phyloP scores from a whole-genome alignment of 768 basidiomycete species.

The Mycena venus region DNA sequence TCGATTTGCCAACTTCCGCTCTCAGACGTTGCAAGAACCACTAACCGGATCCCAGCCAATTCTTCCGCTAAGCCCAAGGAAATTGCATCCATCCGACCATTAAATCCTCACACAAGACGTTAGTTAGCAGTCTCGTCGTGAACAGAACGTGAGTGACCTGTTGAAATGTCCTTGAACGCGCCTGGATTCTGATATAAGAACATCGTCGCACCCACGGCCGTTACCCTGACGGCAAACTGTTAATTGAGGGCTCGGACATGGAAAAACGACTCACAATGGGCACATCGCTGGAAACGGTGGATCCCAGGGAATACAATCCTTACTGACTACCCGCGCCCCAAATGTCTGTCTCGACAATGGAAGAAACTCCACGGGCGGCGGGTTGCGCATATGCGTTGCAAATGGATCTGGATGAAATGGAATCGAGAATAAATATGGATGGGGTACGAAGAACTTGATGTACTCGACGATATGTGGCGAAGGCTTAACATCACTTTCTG shows the following conservation, averaged over 20 bases:
- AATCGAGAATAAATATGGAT: background rate
- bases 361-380: background rate
- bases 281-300: background rate
- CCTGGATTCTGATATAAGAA: background rate
- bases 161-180: background rate
- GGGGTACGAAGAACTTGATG: background rate
- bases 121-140: background rate
- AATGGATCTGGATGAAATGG: background rate
- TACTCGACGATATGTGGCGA: background rate
- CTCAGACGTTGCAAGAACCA: no score
- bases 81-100: background rate
- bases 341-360: background rate
- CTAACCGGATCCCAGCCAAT: background rate
- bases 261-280: background rate
- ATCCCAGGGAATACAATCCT: background rate
- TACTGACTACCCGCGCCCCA: background rate
- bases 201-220: slow-evolving; percentile 3
- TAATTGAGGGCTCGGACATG: background rate
- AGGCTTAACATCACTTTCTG: background rate
- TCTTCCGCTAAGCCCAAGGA: background rate
- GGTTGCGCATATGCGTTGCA: background rate
- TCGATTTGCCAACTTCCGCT: no score
- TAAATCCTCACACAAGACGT: background rate
- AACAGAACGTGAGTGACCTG: background rate
- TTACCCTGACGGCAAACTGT: background rate